These are phyloP conservation scores for Xylaria sp. DNA, from an alignment of 2,329 filamentous ascomycete species.

Conservation along the genomic window DNA sequence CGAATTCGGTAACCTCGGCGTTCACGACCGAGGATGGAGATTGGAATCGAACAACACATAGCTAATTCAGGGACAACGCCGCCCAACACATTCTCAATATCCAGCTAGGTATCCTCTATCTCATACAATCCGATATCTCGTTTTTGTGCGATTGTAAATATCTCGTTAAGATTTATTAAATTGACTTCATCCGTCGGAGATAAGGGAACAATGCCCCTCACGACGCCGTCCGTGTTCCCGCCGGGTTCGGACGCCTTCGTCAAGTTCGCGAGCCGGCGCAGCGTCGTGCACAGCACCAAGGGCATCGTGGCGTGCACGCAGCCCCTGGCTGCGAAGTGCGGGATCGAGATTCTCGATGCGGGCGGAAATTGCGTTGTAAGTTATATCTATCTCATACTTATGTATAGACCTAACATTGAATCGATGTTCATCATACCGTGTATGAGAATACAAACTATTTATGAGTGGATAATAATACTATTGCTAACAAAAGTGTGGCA, in stretches of 20 bases:
- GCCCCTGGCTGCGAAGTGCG: conserved; percentile 88
- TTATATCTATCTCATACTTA: conserved; percentile 37
- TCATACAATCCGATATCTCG: no score
- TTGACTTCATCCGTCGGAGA: not conserved
- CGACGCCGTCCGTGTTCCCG: conserved; percentile 60
- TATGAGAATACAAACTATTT: not conserved
- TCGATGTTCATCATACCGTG: not conserved
- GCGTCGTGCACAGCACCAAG: conserved; percentile 91
- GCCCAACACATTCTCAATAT: no score
- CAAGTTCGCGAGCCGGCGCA: conserved; percentile 81
- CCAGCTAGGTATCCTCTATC: no score
- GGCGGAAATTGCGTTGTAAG: conserved; percentile 94
- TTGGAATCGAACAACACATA: not conserved
- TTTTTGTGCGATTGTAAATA: no score
- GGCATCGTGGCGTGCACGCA: conserved; percentile 93
- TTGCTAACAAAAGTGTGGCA: not conserved
- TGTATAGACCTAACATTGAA: not conserved
- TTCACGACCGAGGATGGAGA: not conserved
- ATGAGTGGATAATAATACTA: not conserved
- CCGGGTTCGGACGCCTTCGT: conserved; percentile 63
- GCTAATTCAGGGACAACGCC: not conserved
- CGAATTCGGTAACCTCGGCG: conserved; percentile 8
- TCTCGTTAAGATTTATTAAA: no score
- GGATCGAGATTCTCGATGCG: conserved; percentile 82
- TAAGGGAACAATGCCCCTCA: conserved; percentile 58